Evolutionary conservation across 2,329 filamentous ascomycete genomes (phyloP).

Genomic region (Capronia coronata): DNA sequence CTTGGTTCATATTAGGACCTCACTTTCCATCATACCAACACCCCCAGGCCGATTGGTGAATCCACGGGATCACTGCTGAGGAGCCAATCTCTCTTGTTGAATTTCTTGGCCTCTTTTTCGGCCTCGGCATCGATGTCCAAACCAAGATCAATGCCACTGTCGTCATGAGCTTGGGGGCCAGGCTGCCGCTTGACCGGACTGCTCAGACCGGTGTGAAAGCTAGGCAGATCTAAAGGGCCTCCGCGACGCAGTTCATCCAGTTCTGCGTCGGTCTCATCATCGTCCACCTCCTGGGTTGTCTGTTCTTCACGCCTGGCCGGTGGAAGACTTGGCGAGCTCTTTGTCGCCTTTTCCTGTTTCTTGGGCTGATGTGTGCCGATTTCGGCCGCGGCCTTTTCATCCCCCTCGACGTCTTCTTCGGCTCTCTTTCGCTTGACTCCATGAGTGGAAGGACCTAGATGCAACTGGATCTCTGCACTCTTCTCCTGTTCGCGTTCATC

Average conservation of each 20-base stretch:
- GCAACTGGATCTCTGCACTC: constrained; percentile 12
- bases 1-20: too few species aligned
- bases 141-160: constrained; percentile 27
- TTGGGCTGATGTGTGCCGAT: constrained; percentile 9
- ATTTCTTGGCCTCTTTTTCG: constrained; percentile 27
- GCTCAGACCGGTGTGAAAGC: constrained; percentile 26
- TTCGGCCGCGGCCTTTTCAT: constrained; percentile 1
- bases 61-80: constrained; percentile 29
- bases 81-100: constrained; percentile 29
- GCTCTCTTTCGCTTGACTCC: constrained; percentile 21
- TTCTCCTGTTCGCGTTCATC: constrained; percentile 27
- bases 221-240: constrained; percentile 27
- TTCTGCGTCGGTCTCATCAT: constrained; percentile 25
- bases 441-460: constrained; percentile 1
- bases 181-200: constrained; percentile 22
- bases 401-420: constrained; percentile 13
- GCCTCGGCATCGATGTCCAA: constrained; percentile 36
- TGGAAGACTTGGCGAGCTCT: constrained; percentile 14
- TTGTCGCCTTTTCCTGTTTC: constrained; percentile 6
- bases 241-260: constrained; percentile 26
- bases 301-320: constrained; percentile 1
- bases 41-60: constrained; percentile 18
- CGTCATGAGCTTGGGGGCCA: constrained; percentile 16
- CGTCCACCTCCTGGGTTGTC: constrained; percentile 11
- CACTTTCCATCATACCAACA: constrained; percentile 11